Base-by-base conservation (phyloP, 1,284 basidiomycete species). In the Wallemia ichthyophaga region DNA sequence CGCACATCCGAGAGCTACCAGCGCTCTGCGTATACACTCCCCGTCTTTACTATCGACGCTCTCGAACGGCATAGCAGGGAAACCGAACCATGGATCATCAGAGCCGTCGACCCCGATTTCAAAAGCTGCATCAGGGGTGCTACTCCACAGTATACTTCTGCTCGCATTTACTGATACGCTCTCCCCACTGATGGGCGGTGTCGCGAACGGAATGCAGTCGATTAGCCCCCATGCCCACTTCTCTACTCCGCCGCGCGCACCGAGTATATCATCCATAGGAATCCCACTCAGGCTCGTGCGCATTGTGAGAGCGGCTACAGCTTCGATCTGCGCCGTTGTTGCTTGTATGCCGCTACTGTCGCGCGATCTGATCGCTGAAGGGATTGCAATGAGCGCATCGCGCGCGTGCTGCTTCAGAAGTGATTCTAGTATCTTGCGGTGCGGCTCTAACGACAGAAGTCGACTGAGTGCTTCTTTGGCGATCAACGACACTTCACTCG, bases 211-310 rank as follows among this genome's bases (percentile, higher is more conserved):
- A 26, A 91, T 71, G 17, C 81, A 83, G 1, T 78, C 76, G 26
- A 92, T 73, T 1, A 92, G 66, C 53, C 78, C 76, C 80, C 82
- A 86, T 1, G 84, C 84, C 88, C 87, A 92, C 67, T 80, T 80
- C 64, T 91, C 84, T 21, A 92, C 79, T 0, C 82, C 79, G 2
- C 87, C 87, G 0, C 72, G 75, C 0, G 86, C 82, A 1, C 87
- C 86, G 0, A 91, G 74, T 2, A 92, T 73, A 59, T 76, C 75
- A 1, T n/a, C 73, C 65, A 9, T 68, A 15, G 65, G 61, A 61
- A 64, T 37, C 58, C 59, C 56, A 13, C 59, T 13, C 33, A 56
- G n/a, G 65, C 62, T 2, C 60, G 64, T 23, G 70, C n/a, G n/a
- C n/a, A n/a, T n/a, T n/a, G 67, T 73, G 2, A 80, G 67, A 37